Evolutionary conservation across 2,329 filamentous ascomycete species (phyloP).

Genomic region (Ophiostoma triangulosporum): DNA sequence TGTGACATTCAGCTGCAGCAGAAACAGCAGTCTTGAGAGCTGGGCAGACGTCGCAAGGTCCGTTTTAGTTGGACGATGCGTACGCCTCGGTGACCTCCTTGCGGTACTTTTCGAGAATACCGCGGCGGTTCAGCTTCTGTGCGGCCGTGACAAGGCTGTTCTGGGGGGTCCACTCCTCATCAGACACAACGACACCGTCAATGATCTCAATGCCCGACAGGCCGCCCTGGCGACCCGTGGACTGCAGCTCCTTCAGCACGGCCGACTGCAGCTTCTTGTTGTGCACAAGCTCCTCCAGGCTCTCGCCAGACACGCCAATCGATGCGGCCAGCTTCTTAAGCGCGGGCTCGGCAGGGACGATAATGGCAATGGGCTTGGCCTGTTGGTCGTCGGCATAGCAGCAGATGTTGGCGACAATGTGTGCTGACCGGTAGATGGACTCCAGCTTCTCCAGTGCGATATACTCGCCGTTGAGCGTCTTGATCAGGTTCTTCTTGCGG

Average conservation of each 20-base stretch:
- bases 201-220: conserved; percentile 56
- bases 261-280: conserved; percentile 48
- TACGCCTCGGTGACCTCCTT: conserved; percentile 50
- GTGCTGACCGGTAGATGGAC: conserved; percentile 36
- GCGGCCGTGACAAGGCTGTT: conserved; percentile 56
- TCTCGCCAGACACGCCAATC: conserved; percentile 34
- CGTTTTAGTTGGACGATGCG: conserved; percentile 18
- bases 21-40: background rate
- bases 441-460: conserved; percentile 65
- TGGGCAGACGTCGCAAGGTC: background rate
- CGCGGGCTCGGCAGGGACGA: conserved; percentile 41
- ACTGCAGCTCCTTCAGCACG: conserved; percentile 53
- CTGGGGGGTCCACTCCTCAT: conserved; percentile 64
- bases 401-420: conserved; percentile 42
- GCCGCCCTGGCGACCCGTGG: conserved; percentile 45
- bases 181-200: conserved; percentile 55
- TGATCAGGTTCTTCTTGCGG: conserved; percentile 81
- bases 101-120: conserved; percentile 48
- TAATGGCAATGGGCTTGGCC: conserved; percentile 41
- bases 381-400: conserved; percentile 38
- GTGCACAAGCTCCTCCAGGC: conserved; percentile 53
- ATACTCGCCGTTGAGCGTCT: conserved; percentile 71
- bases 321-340: conserved; percentile 37
- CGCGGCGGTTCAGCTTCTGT: conserved; percentile 59
- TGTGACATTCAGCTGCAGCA: background rate